Base-by-base conservation (phyloP, 2,329 filamentous ascomycete genomes). In the Sclerotinia borealis region DNA sequence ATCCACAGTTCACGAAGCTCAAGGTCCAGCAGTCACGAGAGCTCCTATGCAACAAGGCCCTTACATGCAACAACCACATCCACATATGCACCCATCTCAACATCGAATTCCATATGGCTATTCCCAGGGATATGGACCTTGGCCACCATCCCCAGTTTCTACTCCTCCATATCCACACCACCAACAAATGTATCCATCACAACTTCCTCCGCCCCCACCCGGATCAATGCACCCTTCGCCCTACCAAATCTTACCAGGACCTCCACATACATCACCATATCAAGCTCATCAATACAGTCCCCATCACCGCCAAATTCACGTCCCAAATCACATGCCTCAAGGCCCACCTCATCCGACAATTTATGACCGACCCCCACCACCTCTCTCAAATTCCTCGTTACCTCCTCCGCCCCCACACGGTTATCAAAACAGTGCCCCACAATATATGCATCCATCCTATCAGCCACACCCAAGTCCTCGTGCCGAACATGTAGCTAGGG, bases 1-100 rank as follows among this genome's bases (percentile, higher is more conserved):
- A 76, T 96, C 93, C 1, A 96, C 92, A 51, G 86, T 97, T 70
- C 91, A 92, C 73, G 93, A 97, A 66, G 89, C 89, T 74, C 89
- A 88, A 64, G 87, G 92, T 17, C 91, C 93, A 15, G 88, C 91
- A 3, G 85, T 96, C 45, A 93, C 92, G 15, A 85, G 92, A 68
- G 85, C 89, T 0, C 92, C 86, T 3, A 86, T 89, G 79, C 83
- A 74, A 71, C 79, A 76, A 72, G 81, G 78, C 66, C 76, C 70
- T 59, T 79, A 77, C 73, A 76, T 75, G 59, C 74, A 71, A 71
- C 76, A 75, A 62, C 75, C 72, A 64, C 77, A 76, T 68, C 77
- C 74, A 73, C 77, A 76, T 68, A 72, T 68, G 72, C 68, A 71
- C 74, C 72, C 52, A 47, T 61, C 65, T 43, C 79, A 76, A 67